Conservation (phyloP, 2,329 filamentous ascomycete species). For the Thelonectria blattea region DNA sequence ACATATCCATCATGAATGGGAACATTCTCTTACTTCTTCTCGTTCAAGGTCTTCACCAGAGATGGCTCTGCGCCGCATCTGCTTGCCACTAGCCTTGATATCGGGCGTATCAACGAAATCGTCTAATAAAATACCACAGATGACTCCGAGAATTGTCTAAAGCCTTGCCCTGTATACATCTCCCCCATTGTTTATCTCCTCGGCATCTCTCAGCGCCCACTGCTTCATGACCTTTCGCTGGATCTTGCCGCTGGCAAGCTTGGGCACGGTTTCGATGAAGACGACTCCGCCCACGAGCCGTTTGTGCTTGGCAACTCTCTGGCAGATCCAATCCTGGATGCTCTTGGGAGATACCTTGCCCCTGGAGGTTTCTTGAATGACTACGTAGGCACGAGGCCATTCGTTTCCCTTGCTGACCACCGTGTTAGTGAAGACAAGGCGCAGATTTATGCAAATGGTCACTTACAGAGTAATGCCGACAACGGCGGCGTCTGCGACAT, state of each 20-base stretch:
- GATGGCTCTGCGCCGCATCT: too few species aligned
- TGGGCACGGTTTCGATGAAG: slow-evolving; percentile 63
- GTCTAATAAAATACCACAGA: background rate
- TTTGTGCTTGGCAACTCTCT: slow-evolving; percentile 59
- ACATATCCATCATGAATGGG: background rate
- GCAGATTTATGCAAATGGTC: background rate
- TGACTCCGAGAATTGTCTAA: background rate
- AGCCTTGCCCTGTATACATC: slow-evolving; percentile 19
- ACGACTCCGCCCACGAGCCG: slow-evolving; percentile 56
- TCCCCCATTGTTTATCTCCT: slow-evolving; percentile 35
- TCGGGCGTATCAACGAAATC: too few species aligned
- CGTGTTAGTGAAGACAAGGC: slow-evolving; percentile 3
- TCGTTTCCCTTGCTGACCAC: slow-evolving; percentile 51
- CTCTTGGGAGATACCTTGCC: slow-evolving; percentile 55
- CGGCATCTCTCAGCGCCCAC: slow-evolving; percentile 61
- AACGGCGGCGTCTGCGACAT: slow-evolving; percentile 60
- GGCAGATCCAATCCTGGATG: slow-evolving; percentile 56
- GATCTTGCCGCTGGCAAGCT: slow-evolving; percentile 64
- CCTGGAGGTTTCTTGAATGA: slow-evolving; percentile 53
- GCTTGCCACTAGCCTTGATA: too few species aligned
- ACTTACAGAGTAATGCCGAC: slow-evolving; percentile 57
- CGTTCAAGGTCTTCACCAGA: too few species aligned
- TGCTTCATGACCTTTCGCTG: slow-evolving; percentile 61
- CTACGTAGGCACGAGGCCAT: slow-evolving; percentile 60
- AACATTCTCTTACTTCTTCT: too few species aligned